Evolutionary conservation across 345 rosid species (phyloP), one percentile per base, ranked within the genome.

Genomic region (Combretum micranthum): DNA sequence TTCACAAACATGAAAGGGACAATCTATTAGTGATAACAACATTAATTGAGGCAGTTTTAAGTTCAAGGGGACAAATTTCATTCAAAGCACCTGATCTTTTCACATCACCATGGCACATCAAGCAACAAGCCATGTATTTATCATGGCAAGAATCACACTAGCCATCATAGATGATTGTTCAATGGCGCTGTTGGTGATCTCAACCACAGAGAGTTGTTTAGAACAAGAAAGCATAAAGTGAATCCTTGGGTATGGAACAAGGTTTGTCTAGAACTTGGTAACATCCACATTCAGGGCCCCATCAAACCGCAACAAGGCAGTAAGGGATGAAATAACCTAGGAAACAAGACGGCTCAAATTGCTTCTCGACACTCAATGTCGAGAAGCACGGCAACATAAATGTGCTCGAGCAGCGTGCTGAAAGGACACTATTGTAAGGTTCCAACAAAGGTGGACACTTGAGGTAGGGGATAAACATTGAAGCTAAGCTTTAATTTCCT

Each of bases 61-160:
- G n/a, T n/a, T n/a, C n/a, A n/a, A n/a, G n/a, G n/a, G n/a, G n/a
- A n/a, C n/a, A n/a, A n/a, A n/a, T n/a, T n/a, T n/a, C n/a, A n/a
- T n/a, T n/a, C n/a, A n/a, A n/a, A n/a, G n/a, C n/a, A n/a, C n/a
- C n/a, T n/a, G n/a, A n/a, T n/a, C n/a, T n/a, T n/a, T n/a, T n/a
- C n/a, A 80, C 85, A 21, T 80, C 85, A 32, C 85, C 85, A 2
- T 80, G 63, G 66, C 72, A 77, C 82, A 80, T 77, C 20, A 80
- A 74, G 56, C 85, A 80, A 70, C 82, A 80, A 18, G 85, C 85
- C 82, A 80, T 80, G 80, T 80, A 80, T 65, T 80, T 80, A 18
- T 83, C 85, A 52, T 77, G 85, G 61, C 85, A 82, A 16, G 82
- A 82, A 21, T 80, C 85, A 4, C 85, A 79, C 64, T 75, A 26